Conservation (phyloP, 163 green algal genomes). For the Chlamydomonas reinhardtii region DNA sequence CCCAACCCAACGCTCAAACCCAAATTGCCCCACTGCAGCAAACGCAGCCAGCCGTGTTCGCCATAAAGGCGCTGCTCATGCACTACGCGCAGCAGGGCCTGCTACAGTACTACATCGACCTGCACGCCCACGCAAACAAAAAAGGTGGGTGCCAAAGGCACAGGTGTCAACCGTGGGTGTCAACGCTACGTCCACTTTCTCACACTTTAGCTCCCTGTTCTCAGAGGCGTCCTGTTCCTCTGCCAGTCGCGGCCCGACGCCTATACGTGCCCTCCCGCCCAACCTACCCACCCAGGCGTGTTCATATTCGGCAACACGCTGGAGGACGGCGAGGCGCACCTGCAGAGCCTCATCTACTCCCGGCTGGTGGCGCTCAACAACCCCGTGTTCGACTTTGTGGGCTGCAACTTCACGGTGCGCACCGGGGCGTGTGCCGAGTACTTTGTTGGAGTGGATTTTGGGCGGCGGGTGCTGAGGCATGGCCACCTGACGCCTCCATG, state of each 20-base stretch:
- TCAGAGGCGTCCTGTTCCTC: no score
- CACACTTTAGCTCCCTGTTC: not conserved
- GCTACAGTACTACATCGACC: conserved; percentile 75
- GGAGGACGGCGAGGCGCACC: conserved; percentile 51
- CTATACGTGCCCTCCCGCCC: not conserved
- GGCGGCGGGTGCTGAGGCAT: no score
- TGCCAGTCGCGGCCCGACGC: no score
- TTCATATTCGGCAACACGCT: conserved; percentile 77
- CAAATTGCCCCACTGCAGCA: conserved; percentile 41
- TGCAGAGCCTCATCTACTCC: conserved; percentile 60
- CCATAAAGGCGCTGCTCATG: conserved; percentile 66
- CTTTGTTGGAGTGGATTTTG: no score
- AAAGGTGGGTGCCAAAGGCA: conserved; percentile 36
- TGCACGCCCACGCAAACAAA: conserved; percentile 80
- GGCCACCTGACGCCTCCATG: no score
- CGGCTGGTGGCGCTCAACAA: conserved; percentile 62
- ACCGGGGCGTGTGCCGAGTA: no score
- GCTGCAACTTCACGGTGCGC: conserved; percentile 69
- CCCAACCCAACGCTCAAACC: no score
- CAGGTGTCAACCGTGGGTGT: no score
- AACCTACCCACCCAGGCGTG: conserved; percentile 27
- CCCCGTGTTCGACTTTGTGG: conserved; percentile 66
- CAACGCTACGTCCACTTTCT: no score
- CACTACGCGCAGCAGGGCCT: conserved; percentile 41
- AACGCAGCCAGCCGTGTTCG: conserved; percentile 66